Evolutionary conservation across 1,284 basidiomycete species (phyloP).

Genomic region (Sporisorium iseilematis-ciliati): DNA sequence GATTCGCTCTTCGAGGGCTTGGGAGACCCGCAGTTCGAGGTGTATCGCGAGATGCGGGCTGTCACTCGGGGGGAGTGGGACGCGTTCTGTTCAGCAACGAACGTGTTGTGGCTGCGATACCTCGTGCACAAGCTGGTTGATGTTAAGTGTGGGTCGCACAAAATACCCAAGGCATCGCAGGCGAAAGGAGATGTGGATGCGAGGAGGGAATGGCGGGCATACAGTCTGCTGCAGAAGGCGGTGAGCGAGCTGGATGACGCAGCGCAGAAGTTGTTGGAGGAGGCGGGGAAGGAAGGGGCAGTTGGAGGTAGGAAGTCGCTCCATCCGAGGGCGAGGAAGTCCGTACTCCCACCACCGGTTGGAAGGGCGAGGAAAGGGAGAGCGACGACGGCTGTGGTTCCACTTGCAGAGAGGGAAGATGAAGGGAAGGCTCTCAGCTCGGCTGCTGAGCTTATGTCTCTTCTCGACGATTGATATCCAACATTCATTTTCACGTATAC

Average conservation of each 20-base stretch:
- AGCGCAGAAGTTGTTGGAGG: conserved; percentile 10
- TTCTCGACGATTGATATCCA: conserved; percentile 8
- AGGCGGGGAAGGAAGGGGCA: neutral
- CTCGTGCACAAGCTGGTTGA: conserved; percentile 78
- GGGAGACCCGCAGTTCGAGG: conserved; percentile 93
- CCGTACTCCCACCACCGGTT: conserved; percentile 8
- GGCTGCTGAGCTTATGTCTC: conserved; percentile 13
- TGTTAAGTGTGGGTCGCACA: conserved; percentile 30
- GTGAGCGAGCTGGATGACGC: conserved; percentile 14
- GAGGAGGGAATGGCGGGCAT: conserved; percentile 17
- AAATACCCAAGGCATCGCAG: conserved; percentile 5
- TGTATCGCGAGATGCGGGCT: conserved; percentile 87
- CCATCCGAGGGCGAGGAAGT: conserved; percentile 16
- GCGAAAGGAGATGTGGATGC: conserved; percentile 1
- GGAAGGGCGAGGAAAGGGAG: conserved; percentile 13
- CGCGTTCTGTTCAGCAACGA: conserved; percentile 81
- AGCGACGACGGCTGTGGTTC: conserved; percentile 14
- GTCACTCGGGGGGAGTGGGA: conserved; percentile 78
- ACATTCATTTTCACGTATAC: conserved; percentile 14
- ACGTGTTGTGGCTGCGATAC: conserved; percentile 91
- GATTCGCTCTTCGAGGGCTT: conserved; percentile 72
- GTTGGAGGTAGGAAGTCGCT: conserved; percentile 21
- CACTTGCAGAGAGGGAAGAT: conserved; percentile 3
- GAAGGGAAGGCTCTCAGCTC: neutral
- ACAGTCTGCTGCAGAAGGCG: conserved; percentile 7